Evolutionary conservation across 2,329 filamentous ascomycete species (phyloP).

Genomic region (Diaporthe sp.): DNA sequence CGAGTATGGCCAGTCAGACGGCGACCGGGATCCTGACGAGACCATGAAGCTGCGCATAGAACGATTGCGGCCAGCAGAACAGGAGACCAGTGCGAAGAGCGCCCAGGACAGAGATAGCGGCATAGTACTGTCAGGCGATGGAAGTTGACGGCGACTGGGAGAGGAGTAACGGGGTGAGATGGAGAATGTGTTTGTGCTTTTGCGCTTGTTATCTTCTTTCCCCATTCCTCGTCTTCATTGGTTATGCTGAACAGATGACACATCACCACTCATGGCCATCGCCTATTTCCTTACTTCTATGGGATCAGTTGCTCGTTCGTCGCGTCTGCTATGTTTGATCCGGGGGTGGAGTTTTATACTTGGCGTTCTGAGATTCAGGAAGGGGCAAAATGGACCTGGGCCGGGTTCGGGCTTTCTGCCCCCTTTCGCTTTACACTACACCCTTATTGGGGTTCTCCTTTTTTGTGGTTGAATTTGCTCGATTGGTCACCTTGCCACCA

Average conservation of each 20-base stretch:
- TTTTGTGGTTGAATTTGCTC: slow-evolving; percentile 22
- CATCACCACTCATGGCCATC: slow-evolving; percentile 32
- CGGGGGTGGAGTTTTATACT: slow-evolving; percentile 31
- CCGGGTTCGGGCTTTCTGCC: slow-evolving; percentile 26
- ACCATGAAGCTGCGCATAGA: slow-evolving; percentile 40
- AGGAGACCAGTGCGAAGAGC: slow-evolving; percentile 26
- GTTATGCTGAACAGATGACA: slow-evolving; percentile 6
- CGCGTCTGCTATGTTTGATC: slow-evolving; percentile 10
- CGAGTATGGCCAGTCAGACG: slow-evolving; percentile 15
- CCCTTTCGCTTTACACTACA: not conserved
- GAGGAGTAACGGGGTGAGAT: not conserved
- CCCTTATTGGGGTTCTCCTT: not conserved
- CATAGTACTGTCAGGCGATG: slow-evolving; percentile 40
- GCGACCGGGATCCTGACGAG: slow-evolving; percentile 35
- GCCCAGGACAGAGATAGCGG: slow-evolving; percentile 41
- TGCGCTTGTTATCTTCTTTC: not conserved
- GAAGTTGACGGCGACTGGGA: slow-evolving; percentile 2
- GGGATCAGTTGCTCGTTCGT: not conserved
- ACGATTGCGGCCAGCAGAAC: slow-evolving; percentile 32
- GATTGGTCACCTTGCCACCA: slow-evolving; percentile 20
- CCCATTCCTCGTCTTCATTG: not conserved
- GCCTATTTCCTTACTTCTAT: slow-evolving; percentile 24
- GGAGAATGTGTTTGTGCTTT: not conserved
- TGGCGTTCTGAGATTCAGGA: slow-evolving; percentile 32
- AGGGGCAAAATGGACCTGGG: slow-evolving; percentile 23